These are phyloP conservation scores for Cercophora sp. DNA, from an alignment of 495 filamentous ascomycete species.

Conservation along the genomic window DNA sequence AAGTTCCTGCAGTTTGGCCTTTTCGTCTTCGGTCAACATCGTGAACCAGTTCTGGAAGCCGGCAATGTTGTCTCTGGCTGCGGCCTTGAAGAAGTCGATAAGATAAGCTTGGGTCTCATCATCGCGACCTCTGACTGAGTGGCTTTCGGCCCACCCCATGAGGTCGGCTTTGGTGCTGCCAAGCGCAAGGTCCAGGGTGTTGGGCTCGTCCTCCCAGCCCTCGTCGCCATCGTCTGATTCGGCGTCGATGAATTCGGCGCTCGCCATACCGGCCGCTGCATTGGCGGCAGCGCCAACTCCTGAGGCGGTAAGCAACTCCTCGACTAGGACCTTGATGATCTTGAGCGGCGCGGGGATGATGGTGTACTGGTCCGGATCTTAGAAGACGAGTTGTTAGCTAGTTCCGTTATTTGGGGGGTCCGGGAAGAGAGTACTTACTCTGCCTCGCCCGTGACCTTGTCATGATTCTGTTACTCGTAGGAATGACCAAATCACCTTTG, in stretches of 20 bases:
- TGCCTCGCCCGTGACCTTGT: conserved; percentile 82
- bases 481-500: conserved; percentile 85
- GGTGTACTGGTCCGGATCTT: conserved; percentile 87
- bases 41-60: conserved; percentile 72
- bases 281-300: conserved; percentile 35
- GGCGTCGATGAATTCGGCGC: conserved; percentile 45
- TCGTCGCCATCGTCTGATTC: conserved; percentile 64
- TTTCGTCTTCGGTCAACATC: conserved; percentile 67
- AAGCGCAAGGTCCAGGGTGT: conserved; percentile 65
- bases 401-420: too few species aligned
- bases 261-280: conserved; percentile 52
- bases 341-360: conserved; percentile 82
- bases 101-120: conserved; percentile 89
- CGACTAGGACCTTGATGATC: conserved; percentile 91
- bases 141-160: conserved; percentile 67
- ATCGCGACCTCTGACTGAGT: conserved; percentile 63
- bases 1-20: conserved; percentile 59
- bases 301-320: conserved; percentile 72
- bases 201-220: conserved; percentile 85
- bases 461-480: conserved; percentile 78
- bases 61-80: conserved; percentile 59
- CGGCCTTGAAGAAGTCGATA: conserved; percentile 72
- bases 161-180: conserved; percentile 67
- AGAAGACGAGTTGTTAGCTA: too few species aligned
- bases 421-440: conserved; percentile 42